These are phyloP conservation scores for Chaetomium cochliodes DNA, from an alignment of 495 filamentous ascomycete species.

Conservation along the genomic window DNA sequence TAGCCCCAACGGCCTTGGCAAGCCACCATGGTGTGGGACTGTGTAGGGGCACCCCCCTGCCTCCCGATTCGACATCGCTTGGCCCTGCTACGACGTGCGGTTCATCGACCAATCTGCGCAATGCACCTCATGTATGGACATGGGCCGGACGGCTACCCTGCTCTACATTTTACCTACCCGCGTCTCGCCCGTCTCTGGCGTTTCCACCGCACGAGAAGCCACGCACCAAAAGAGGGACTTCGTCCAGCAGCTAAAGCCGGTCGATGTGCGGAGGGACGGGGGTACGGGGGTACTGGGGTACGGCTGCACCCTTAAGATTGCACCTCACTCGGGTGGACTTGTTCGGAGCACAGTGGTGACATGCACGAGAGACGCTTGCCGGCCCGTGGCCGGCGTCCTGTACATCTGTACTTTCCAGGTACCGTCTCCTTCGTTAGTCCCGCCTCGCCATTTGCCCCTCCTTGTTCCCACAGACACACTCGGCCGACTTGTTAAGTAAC, in stretches of 20 bases:
- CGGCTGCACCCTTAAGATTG: constrained; percentile 23
- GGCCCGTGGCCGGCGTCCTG: constrained; percentile 19
- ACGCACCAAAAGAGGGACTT: constrained; percentile 24
- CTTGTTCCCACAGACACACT: constrained; percentile 10
- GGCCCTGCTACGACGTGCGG: constrained; percentile 19
- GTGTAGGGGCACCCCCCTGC: constrained; percentile 18
- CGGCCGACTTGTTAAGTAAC: constrained; percentile 19
- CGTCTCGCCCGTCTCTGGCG: constrained; percentile 19
- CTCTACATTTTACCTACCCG: constrained; percentile 22
- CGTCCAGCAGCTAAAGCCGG: constrained; percentile 10
- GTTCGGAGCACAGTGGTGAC: constrained; percentile 8
- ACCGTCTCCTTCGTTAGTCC: constrained; percentile 17
- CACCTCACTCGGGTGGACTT: constrained; percentile 10
- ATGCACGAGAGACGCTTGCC: constrained; percentile 21
- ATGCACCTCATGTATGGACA: constrained; percentile 11
- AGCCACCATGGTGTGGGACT: constrained; percentile 6
- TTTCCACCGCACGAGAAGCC: constrained; percentile 29
- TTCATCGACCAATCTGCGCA: constrained; percentile 16
- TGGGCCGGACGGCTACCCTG: constrained; percentile 9
- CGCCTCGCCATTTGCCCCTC: constrained; percentile 25
- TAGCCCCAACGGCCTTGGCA: constrained; percentile 16
- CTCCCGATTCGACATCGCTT: constrained; percentile 17
- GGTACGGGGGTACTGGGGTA: constrained; percentile 14
- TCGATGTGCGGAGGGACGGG: constrained; percentile 6
- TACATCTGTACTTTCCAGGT: constrained; percentile 26